These are phyloP conservation scores for Pythium monospermum DNA, from an alignment of 352 stramenopile genomes.

Conservation along the genomic window DNA sequence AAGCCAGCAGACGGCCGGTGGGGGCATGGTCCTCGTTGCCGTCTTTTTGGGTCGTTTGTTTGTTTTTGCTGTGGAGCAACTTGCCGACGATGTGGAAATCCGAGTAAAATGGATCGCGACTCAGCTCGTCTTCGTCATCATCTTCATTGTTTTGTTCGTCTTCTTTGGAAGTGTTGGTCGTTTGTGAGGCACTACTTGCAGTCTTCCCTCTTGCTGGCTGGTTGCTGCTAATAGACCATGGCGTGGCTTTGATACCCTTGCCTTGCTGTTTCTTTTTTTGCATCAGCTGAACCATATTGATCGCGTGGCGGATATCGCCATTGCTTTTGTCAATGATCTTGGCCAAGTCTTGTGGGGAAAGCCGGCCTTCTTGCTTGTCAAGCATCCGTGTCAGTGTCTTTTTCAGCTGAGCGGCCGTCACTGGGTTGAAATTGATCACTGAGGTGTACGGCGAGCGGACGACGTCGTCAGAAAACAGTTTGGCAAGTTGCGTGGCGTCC, in stretches of 20 bases:
- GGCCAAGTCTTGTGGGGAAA: constrained; percentile 29
- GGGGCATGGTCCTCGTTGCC: too few relatives aligned
- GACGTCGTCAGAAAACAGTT: constrained; percentile 62
- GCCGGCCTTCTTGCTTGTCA: constrained; percentile 25
- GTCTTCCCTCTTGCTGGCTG: too few relatives aligned
- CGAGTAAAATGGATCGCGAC: constrained; percentile 71
- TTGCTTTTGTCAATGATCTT: constrained; percentile 56
- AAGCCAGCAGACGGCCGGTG: too few relatives aligned
- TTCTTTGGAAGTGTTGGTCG: not conserved
- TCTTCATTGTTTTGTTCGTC: not conserved
- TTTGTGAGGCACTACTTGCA: too few relatives aligned
- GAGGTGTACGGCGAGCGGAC: constrained; percentile 59
- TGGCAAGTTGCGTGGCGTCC: constrained; percentile 52
- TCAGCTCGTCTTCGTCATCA: constrained; percentile 5
- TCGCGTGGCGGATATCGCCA: constrained; percentile 73
- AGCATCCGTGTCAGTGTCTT: constrained; percentile 51
- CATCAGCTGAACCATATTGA: constrained; percentile 70
- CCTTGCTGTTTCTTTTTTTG: constrained; percentile 12
- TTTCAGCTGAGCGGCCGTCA: constrained; percentile 70
- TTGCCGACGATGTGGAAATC: constrained; percentile 81
- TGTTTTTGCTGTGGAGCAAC: constrained; percentile 50
- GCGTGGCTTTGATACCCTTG: too few relatives aligned
- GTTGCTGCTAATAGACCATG: too few relatives aligned
- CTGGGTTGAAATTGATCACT: constrained; percentile 75
- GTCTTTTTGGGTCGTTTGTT: constrained; percentile 1